Conservation (phyloP, 2,329 filamentous ascomycete species). For the Sporothrix mexicana region DNA sequence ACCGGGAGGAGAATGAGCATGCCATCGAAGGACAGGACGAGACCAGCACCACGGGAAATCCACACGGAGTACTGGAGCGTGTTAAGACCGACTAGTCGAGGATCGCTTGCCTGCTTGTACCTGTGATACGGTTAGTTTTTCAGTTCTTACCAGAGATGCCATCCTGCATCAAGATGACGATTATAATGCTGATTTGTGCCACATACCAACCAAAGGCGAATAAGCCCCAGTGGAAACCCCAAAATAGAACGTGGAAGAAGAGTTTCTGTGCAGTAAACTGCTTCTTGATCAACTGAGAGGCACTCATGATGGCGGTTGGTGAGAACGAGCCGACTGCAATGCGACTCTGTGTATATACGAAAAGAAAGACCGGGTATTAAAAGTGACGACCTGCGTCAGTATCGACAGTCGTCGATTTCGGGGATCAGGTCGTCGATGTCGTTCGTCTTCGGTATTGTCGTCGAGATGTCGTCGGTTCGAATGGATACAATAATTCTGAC, state of each 20-base stretch:
- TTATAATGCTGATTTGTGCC: too few species aligned
- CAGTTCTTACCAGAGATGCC: too few species aligned
- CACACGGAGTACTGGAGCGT: conserved; percentile 86
- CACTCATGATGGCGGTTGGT: conserved; percentile 50
- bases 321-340: conserved; percentile 11
- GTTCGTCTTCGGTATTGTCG: conserved; percentile 22
- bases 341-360: not conserved
- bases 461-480: not conserved
- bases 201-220: conserved; percentile 87
- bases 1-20: conserved; percentile 91
- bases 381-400: conserved; percentile 63
- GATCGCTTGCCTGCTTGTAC: conserved; percentile 76
- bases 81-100: conserved; percentile 77
- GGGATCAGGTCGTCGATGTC: conserved; percentile 11
- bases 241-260: conserved; percentile 81
- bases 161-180: too few species aligned
- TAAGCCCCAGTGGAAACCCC: conserved; percentile 76
- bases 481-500: not conserved
- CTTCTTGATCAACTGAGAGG: conserved; percentile 57
- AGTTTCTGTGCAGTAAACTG: conserved; percentile 75
- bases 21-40: conserved; percentile 82
- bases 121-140: conserved; percentile 54
- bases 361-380: conserved; percentile 41
- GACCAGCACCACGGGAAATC: conserved; percentile 91
- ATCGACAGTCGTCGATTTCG: conserved; percentile 30